phyloP scores from a whole-genome alignment of 2,329 filamentous ascomycete genomes.

The Cryphonectria radicalis region DNA sequence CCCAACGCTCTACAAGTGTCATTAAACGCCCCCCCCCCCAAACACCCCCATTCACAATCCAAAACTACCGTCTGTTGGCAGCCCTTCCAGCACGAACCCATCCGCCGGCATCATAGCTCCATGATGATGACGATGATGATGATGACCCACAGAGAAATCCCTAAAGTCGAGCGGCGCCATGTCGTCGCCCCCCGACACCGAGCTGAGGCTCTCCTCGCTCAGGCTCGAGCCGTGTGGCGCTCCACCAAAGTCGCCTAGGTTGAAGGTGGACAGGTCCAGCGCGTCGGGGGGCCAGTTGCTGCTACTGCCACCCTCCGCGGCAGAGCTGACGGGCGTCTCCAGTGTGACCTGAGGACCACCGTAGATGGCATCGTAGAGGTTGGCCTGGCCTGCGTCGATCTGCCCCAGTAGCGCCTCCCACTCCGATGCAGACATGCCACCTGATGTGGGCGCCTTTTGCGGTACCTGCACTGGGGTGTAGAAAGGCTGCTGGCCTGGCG shows the following conservation, averaged over 20 bases:
- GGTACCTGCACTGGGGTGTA: constrained; percentile 41
- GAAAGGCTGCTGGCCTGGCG: constrained; percentile 36
- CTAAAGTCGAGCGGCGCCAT: constrained; percentile 51
- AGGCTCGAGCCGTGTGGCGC: constrained; percentile 51
- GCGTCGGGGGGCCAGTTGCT: constrained; percentile 59
- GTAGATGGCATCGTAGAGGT: constrained; percentile 85
- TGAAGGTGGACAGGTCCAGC: constrained; percentile 59
- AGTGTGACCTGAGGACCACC: constrained; percentile 62
- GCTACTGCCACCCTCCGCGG: constrained; percentile 28
- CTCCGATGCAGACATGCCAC: constrained; percentile 65
- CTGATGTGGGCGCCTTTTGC: constrained; percentile 41
- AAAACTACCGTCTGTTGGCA: constrained; percentile 43
- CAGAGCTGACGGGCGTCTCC: constrained; percentile 46
- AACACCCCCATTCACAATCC: constrained; percentile 40
- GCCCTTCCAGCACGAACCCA: constrained; percentile 44
- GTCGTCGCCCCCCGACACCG: constrained; percentile 50
- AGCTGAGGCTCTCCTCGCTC: constrained; percentile 63
- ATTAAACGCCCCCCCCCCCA: no score
- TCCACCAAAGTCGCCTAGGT: constrained; percentile 50
- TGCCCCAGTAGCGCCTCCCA: constrained; percentile 84
- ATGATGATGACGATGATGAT: not conserved
- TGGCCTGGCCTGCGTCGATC: constrained; percentile 78
- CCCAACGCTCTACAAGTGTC: not conserved
- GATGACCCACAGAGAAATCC: constrained; percentile 20
- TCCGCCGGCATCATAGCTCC: constrained; percentile 23